Base-by-base conservation (phyloP, 768 basidiomycete species). In the Rhizopogon vulgaris region DNA sequence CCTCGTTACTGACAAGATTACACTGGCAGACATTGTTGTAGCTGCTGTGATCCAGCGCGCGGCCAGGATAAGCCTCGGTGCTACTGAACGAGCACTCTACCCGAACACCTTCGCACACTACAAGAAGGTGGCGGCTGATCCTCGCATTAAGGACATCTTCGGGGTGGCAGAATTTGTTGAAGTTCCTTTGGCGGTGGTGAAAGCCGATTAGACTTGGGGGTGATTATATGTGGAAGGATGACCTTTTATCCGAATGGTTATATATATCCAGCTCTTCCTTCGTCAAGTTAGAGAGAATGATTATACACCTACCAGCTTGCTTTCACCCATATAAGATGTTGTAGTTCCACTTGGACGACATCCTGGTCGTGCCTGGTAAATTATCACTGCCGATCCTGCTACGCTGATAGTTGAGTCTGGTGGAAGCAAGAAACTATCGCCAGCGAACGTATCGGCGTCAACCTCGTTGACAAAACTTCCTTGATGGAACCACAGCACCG, bases 401-500 rank as follows among this genome's bases (percentile, higher is more conserved):
- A 22, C 3, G 22, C 22, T 22, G 22, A 22, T 22, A 22, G 70
- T 56, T 48, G 59, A 60, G 52, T 60, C 53, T 64, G 71, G 57
- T 56, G 55, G 51, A 42, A 48, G 52, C 30, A 59, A 54, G 22
- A 43, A 59, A 25, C 58, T 57, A 14, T 59, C 48, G 17, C 58
- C 68, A 47, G 76, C 61, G 37, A 67, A 57, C 8, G 55, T 59
- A 63, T 93, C 90, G 49, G 74, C 72, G 24, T 66, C 69, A 27
- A 74, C 59, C n/a, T 74, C 79, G 49, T 82, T 74, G 58, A 94
- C 94, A 15, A 97, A 57, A 94, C 72, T n/a, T 74, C 68, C 2
- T 74, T 75, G 17, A 74, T 78, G n/a, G 87, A 58, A 97, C 80
- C 58, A 95, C 73, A 25, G 90, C 78, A 56, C 91, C 93, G 41